Evolutionary conservation across 164 flowering plant species (phyloP).

Genomic region (Brasenia schreberi): DNA sequence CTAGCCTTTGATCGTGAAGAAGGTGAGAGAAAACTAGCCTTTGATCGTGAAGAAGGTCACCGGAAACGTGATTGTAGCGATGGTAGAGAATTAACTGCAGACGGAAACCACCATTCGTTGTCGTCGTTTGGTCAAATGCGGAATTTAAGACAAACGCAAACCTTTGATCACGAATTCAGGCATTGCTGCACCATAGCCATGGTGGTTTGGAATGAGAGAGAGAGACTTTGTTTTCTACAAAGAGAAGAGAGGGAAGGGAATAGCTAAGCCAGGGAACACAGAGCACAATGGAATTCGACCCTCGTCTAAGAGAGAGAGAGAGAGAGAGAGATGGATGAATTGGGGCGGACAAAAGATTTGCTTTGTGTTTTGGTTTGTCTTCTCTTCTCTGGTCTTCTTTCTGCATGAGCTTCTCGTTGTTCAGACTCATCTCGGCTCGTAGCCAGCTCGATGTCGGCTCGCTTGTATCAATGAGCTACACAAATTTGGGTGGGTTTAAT

Average conservation of each 20-base stretch:
- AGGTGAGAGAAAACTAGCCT: not conserved
- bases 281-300: not conserved
- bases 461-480: too few relatives aligned
- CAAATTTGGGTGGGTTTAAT: too few relatives aligned
- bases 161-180: not conserved
- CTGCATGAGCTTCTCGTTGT: too few relatives aligned
- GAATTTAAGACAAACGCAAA: too few relatives aligned
- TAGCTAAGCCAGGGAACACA: not conserved
- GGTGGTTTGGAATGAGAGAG: not conserved
- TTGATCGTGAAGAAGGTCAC: not conserved
- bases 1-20: not conserved
- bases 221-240: not conserved
- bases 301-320: not conserved
- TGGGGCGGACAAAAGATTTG: not conserved
- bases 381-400: too few relatives aligned
- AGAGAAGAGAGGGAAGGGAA: not conserved
- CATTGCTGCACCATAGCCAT: not conserved
- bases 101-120: too few relatives aligned
- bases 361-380: too few relatives aligned
- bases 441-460: too few relatives aligned
- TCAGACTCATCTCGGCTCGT: too few relatives aligned
- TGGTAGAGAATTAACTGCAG: not conserved
- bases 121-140: too few relatives aligned
- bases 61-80: too few relatives aligned
- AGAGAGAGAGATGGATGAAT: not conserved